Evolutionary conservation across 192 early-diverging fungal species (phyloP).

Genomic region (Backusella morwellensis): DNA sequence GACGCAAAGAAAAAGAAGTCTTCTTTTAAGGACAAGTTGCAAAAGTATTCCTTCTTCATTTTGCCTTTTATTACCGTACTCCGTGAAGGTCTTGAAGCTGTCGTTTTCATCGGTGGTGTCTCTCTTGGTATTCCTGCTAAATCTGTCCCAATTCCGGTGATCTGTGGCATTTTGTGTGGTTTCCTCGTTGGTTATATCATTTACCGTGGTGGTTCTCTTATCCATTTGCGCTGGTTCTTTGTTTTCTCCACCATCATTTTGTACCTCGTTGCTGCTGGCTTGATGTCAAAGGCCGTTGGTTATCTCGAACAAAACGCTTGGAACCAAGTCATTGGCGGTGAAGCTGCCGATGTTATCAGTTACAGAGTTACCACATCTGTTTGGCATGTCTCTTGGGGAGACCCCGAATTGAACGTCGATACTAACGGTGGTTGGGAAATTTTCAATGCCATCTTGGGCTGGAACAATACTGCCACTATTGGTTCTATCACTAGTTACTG

Average conservation of each 20-base stretch:
- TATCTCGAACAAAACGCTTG: slow-evolving; percentile 68
- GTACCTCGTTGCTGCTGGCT: slow-evolving; percentile 80
- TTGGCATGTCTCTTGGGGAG: slow-evolving; percentile 39
- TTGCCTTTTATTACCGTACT: slow-evolving; percentile 83
- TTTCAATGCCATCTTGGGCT: slow-evolving; percentile 70
- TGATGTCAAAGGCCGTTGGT: slow-evolving; percentile 68
- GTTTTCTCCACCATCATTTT: slow-evolving; percentile 67
- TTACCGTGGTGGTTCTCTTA: slow-evolving; percentile 64
- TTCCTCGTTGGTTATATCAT: slow-evolving; percentile 68
- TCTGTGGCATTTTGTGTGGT: slow-evolving; percentile 71
- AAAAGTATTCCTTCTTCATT: slow-evolving; percentile 70
- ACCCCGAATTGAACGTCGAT: slow-evolving; percentile 52
- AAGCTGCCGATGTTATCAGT: slow-evolving; percentile 52
- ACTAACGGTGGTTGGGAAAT: slow-evolving; percentile 63
- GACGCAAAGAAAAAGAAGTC: background rate
- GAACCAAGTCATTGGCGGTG: slow-evolving; percentile 61
- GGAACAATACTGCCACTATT: slow-evolving; percentile 73
- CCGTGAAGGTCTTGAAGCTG: slow-evolving; percentile 86
- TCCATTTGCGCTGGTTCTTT: slow-evolving; percentile 81
- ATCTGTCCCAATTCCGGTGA: slow-evolving; percentile 78
- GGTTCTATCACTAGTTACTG: slow-evolving; percentile 76
- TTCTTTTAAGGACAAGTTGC: background rate
- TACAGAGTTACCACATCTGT: slow-evolving; percentile 36
- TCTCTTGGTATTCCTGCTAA: slow-evolving; percentile 36
- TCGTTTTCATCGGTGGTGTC: slow-evolving; percentile 87